These are phyloP conservation scores for Oenanthe sinensis DNA, from an alignment of 129 eudicot genomes.

Conservation along the genomic window DNA sequence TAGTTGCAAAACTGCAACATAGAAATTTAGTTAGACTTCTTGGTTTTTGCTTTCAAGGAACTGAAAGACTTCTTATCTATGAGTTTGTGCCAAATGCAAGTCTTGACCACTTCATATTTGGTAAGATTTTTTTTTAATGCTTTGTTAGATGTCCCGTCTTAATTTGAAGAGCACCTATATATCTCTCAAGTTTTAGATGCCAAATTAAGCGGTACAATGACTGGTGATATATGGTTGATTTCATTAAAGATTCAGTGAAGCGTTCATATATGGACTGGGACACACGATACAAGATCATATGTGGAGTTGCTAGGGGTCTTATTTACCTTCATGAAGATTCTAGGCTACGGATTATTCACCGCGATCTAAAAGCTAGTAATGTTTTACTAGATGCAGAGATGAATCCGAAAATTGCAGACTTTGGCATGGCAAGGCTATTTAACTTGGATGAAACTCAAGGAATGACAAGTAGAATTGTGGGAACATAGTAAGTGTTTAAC, in stretches of 20 bases:
- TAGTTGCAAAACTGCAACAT: constrained; percentile 20
- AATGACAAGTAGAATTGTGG: constrained; percentile 6
- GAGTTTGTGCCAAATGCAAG: constrained; percentile 31
- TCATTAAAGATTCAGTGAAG: neutral
- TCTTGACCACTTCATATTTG: constrained; percentile 25
- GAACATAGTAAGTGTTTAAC: neutral
- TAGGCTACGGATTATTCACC: neutral
- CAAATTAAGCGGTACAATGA: neutral
- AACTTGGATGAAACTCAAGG: constrained; percentile 9
- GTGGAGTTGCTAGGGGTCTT: constrained; percentile 7
- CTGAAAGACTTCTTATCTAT: constrained; percentile 28
- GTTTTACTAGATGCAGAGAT: constrained; percentile 2
- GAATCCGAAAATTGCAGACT: constrained; percentile 9
- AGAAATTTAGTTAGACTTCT: constrained; percentile 29
- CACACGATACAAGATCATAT: constrained; percentile 2
- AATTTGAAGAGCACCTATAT: neutral
- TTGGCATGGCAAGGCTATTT: constrained; percentile 5
- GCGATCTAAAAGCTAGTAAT: constrained; percentile 2
- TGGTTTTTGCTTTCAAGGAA: constrained; percentile 25
- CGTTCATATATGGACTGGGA: constrained; percentile 7
- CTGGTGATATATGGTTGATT: neutral
- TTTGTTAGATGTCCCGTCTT: neutral
- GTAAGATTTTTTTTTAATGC: neutral
- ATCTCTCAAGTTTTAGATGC: neutral
- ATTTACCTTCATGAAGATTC: constrained; percentile 11